Evolutionary conservation across 164 flowering plant species (phyloP).

Genomic region (Vitis vinifera): DNA sequence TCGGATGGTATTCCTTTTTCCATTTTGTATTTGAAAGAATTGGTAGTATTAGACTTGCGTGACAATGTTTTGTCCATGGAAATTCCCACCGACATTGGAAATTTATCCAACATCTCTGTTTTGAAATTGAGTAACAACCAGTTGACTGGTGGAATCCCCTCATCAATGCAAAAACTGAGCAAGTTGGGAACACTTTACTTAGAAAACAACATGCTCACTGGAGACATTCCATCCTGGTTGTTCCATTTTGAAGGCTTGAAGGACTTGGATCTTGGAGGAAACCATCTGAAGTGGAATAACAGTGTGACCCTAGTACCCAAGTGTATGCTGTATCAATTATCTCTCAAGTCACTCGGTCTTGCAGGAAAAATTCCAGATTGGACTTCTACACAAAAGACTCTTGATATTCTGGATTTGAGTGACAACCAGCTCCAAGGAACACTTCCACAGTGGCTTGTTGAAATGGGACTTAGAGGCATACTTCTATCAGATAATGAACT

Average conservation of each 20-base stretch:
- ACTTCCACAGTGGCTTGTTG: slow-evolving; percentile 44
- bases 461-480: slow-evolving; percentile 26
- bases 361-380: slow-evolving; percentile 43
- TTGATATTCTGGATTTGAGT: slow-evolving; percentile 49
- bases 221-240: slow-evolving; percentile 47
- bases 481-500: slow-evolving; percentile 47
- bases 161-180: slow-evolving; percentile 25
- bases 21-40: slow-evolving; percentile 20
- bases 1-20: slow-evolving; percentile 38
- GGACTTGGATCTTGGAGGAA: slow-evolving; percentile 41
- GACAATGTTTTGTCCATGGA: slow-evolving; percentile 34
- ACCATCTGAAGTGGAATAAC: slow-evolving; percentile 43
- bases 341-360: slow-evolving; percentile 37
- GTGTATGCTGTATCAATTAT: slow-evolving; percentile 26
- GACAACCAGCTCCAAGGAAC: slow-evolving; percentile 39
- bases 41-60: slow-evolving; percentile 36
- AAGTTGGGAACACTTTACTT: slow-evolving; percentile 34
- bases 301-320: slow-evolving; percentile 27
- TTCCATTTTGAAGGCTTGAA: slow-evolving; percentile 30
- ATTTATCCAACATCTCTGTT: slow-evolving; percentile 26
- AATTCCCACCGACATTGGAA: slow-evolving; percentile 42
- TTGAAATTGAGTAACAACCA: slow-evolving; percentile 38
- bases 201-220: slow-evolving; percentile 36
- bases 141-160: slow-evolving; percentile 43
- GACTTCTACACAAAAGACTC: slow-evolving; percentile 39